phyloP scores from a whole-genome alignment of 2,329 filamentous ascomycete species.

The Biscogniauxia sp. region DNA sequence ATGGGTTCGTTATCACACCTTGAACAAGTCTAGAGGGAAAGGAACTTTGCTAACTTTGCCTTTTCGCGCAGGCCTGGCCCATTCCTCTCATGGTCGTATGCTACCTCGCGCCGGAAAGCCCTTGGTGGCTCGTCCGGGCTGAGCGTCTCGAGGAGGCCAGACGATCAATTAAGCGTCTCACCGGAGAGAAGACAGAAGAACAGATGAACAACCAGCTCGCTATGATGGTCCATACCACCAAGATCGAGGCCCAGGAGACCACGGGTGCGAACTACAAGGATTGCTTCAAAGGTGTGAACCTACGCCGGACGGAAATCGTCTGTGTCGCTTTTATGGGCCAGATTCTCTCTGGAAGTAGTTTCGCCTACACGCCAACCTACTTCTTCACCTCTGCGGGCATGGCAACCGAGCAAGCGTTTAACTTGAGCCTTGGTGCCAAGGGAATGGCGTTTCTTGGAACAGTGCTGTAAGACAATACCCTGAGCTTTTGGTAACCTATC shows the following conservation, averaged over 20 bases:
- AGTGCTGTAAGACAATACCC: constrained; percentile 36
- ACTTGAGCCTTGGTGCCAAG: constrained; percentile 34
- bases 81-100: constrained; percentile 38
- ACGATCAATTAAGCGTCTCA: constrained; percentile 34
- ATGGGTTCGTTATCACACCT: constrained; percentile 31
- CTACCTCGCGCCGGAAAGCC: constrained; percentile 44
- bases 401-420: constrained; percentile 29
- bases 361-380: constrained; percentile 39
- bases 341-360: constrained; percentile 34
- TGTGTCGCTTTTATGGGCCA: constrained; percentile 37
- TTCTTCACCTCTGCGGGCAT: constrained; percentile 39
- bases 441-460: constrained; percentile 39
- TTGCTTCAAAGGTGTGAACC: constrained; percentile 46
- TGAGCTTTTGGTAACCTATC: neutral
- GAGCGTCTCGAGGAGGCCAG: constrained; percentile 37
- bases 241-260: constrained; percentile 40
- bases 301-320: constrained; percentile 44
- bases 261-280: constrained; percentile 43
- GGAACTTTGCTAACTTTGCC: neutral
- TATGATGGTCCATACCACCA: constrained; percentile 45
- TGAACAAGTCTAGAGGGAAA: too few relatives aligned
- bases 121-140: constrained; percentile 44
- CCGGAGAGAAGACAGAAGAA: constrained; percentile 27
- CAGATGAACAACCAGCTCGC: constrained; percentile 40
- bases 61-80: constrained; percentile 34